Conservation (phyloP, 495 filamentous ascomycete species). For the Venustampulla echinocandica region DNA sequence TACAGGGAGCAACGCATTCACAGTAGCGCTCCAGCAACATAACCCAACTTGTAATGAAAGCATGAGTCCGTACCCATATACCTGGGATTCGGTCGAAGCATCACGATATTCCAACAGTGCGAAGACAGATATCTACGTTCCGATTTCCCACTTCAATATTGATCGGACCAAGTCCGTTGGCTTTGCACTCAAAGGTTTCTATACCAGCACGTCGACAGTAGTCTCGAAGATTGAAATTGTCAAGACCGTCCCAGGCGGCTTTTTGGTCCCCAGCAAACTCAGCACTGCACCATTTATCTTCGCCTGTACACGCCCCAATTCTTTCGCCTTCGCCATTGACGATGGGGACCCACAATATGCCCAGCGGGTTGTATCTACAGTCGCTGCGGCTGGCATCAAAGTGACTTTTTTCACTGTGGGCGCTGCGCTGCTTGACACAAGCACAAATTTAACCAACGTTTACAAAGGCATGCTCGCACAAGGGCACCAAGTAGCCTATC, state of each 20-base stretch:
- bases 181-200: conserved; percentile 63
- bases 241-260: conserved; percentile 37
- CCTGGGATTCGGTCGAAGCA: conserved; percentile 66
- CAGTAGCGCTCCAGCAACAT: conserved; percentile 63
- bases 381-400: conserved; percentile 53
- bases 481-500: conserved; percentile 69
- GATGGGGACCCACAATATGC: conserved; percentile 60
- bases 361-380: conserved; percentile 53
- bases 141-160: conserved; percentile 64
- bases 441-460: conserved; percentile 52
- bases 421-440: conserved; percentile 47
- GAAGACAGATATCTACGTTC: conserved; percentile 58
- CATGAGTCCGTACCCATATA: conserved; percentile 60
- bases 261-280: conserved; percentile 50
- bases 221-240: conserved; percentile 60
- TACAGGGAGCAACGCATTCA: conserved; percentile 57
- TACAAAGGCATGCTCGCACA: conserved; percentile 55
- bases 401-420: conserved; percentile 79
- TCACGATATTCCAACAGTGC: conserved; percentile 48
- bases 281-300: conserved; percentile 54
- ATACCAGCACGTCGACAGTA: conserved; percentile 39
- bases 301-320: conserved; percentile 60
- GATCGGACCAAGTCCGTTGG: conserved; percentile 52
- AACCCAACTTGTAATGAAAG: conserved; percentile 52
- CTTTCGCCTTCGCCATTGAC: conserved; percentile 75